Evolutionary conservation across 495 filamentous ascomycete genomes (phyloP), one percentile per base, ranked within the genome.

Genomic region (Gamarada debralockiae): DNA sequence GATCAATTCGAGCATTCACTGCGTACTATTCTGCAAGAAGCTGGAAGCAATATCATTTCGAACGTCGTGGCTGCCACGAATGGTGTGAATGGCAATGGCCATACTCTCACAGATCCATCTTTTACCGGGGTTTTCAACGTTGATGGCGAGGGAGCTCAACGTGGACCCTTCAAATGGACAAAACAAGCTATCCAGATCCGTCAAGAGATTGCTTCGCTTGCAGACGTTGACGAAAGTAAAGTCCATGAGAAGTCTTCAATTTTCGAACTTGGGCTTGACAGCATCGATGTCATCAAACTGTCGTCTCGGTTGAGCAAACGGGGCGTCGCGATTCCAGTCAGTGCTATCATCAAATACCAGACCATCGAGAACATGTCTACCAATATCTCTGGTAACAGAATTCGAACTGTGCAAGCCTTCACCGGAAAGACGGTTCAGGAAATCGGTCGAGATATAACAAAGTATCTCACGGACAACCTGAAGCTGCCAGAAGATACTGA

Each of bases 221-320:
- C 84, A 7, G 76, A 74, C 0, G 62, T 81, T 8, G 62, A 74
- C 2, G 57, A 65, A 15, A 64, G 73, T 2, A 57, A 70, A 4
- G 67, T 95, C 20, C 15, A 85, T 83, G 58, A 87, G 84, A 62
- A 71, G 90, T 80, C 84, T 0, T 92, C 79, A 22, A 80, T 95
- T 23, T 95, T 89, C 59, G 87, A 92, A 49, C 69, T 95, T 3
- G 90, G 90, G 0, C 71, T 93, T n/a, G 90, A 93, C 61, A 92
- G 88, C 0, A 87, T 95, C n/a, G 87, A 86, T 3, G 85, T 85
- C 2, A 81, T 91, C 24, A 77, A 80, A 24, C 70, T 95, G 3
- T 79, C 87, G 1, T 79, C 85, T 1, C 74, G 73, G 40, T 69
- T 95, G 20, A 85, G 80, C 57, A 74, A 68, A 42, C 45, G 66